Evolutionary conservation across 2,329 filamentous ascomycete species (phyloP), one percentile per base, ranked within the genome.

Genomic region (Alternaria atra): DNA sequence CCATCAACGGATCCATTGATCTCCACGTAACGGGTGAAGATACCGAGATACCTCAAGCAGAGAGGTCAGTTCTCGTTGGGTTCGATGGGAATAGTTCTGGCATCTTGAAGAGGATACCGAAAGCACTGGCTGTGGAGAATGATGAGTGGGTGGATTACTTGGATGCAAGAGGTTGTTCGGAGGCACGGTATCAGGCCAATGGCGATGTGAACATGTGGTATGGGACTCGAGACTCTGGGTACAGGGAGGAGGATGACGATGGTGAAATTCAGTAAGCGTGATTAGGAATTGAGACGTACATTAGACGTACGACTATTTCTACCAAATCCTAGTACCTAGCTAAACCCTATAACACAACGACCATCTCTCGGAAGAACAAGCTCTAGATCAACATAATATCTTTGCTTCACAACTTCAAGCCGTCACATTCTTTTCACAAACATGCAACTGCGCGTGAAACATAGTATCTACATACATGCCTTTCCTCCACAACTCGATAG

Each of bases 121-220:
- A 59, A 46, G 74, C 69, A n/a, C 56, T 78, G 25, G 65, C 63
- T 32, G 56, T 73, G 15, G 73, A 76, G 44, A 73, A 73, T 17
- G 73, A 77, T 59, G 66, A 62, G 1, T 71, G 66, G 65, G 62
- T 77, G 9, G 69, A 73, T 34, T 58, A 48, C 4, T 10, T 77
- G 5, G 73, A 77, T 67, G 64, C 76, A 6, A 59, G 58, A 35
- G 71, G 70, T 0, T 71, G 64, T 47, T 37, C 42, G 17, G 70
- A 74, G 56, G 73, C 70, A 29, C 76, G 74, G 73, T 76, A 69
- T 56, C 69, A 75, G 50, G 58, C 20, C 5, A 61, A 69, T 27
- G 75, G 74, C 20, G 69, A 77, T 64, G 70, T 78, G 34, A 48
- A 72, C 17, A 55, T 58, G 35, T 61, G 55, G 52, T 52, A 60